Evolutionary conservation across 352 stramenopile genomes (phyloP), one percentile per base, ranked within the genome.

Genomic region (Globisporangium splendens): DNA sequence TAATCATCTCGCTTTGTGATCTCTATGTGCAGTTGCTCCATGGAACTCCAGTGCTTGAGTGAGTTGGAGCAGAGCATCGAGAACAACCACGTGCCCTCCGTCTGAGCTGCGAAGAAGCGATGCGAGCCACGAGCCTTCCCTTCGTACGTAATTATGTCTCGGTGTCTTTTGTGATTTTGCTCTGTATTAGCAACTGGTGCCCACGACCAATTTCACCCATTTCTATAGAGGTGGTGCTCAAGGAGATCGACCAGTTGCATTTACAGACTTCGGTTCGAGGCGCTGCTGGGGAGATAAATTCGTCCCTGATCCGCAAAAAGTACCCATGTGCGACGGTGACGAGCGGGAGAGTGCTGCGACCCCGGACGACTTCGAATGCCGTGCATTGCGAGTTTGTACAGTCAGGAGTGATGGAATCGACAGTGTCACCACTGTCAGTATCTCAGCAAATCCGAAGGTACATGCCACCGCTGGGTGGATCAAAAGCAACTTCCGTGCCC

Each of bases 321-420:
- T 86, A 82, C 53, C 61, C 73, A 17, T 69, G 81, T 46, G 75
- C 85, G 47, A 86, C 78, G 20, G 58, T 86, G 8, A 67, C 72
- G 28, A 62, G 82, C 55, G 60, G 83, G 8, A 81, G 76, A 52
- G 60, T 69, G 11, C 62, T 65, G 2, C 70, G 66, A 10, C 61
- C 72, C 24, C 68, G 69, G 4, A 63, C 66, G 2, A 35, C 28
- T 35, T 53, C 62, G 1, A 69, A 54, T 4, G 31, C 44, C 1
- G 59, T 88, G n/a, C 71, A 86, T 38, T 86, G 75, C 52, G 69
- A 72, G 8, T 41, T 85, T 6, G 53, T 63, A n/a, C 33, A 15
- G 10, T 11, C 39, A 44, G 39, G 39, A 8, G 10, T n/a, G 6
- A 8, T 44, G 13, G 39, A 15, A 44, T 44, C 39, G 17, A n/a